Evolutionary conservation across 2,329 filamentous ascomycete species (phyloP), one percentile per base, ranked within the genome.

Genomic region (Ascochyta pisi): DNA sequence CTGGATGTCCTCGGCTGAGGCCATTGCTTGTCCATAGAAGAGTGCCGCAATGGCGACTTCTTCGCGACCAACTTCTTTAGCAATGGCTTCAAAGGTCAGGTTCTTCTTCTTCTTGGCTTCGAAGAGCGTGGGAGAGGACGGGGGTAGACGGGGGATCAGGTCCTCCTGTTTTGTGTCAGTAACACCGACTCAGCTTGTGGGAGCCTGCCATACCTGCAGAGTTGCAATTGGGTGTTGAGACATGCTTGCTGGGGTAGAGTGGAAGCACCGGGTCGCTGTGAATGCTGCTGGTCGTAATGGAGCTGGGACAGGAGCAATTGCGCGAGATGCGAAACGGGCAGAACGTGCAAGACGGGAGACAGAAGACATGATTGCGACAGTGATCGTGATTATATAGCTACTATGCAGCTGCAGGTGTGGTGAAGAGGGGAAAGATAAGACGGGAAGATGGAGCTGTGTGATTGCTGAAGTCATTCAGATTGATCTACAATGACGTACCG

Each of bases 1-100:
- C 54, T 83, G 76, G 63, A 86, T 82, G 65, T 95, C 91, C 60
- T 90, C 88, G 0, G 84, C 69, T 0, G 87, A 89, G 1, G 91
- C 90, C 66, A 86, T 86, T 6, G 89, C 87, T 75, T 95, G 91
- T 27, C 93, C 93, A 75, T 96, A 96, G 83, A 97, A 97, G 61
- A 96, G 80, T 2, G 92, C 92, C 2, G 93, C 93, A 3, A 90
- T 86, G 37, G 91, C 91, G 38, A 96, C 90, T 78, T 96, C 90
- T 70, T 89, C 87, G 61, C 92, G 89, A 60, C 86, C 87, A 51
- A 96, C 83, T 27, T 87, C 81, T 63, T 86, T 78, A 47, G 86
- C 91, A 68, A 97, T 92, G 39, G 85, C 79, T 73, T 92, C 90
- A 73, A 96, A 97, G 68, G 83, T 90, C 33, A 96, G 83, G 63